Evolutionary conservation across 192 early-diverging fungal genomes (phyloP), one percentile per base, ranked within the genome.

Genomic region (Spizellomyces sp.): DNA sequence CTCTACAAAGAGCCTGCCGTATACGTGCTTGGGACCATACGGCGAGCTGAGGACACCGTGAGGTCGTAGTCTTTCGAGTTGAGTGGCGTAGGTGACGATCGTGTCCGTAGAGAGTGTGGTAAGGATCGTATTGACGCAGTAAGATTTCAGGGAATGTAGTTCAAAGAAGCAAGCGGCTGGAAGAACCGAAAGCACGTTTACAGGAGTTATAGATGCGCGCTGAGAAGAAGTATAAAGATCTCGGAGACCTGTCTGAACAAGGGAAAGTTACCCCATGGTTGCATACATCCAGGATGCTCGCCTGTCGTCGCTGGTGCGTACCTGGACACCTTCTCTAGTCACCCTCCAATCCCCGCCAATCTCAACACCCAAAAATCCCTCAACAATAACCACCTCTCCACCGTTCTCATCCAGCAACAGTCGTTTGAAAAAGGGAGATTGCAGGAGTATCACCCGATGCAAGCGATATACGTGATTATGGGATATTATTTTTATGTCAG

Each of bases 121-220:
- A 44, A 79, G 57, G 27, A 79, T 55, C 9, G 21, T 48, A 10
- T 27, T 5, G 14, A 65, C 67, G 67, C 80, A 82, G 50, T 62
- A 54, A 5, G 21, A 21, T 1, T 73, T 69, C 6, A 82, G 76
- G 10, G 64, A 50, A 9, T 43, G 42, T 9, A 71, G 48, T 67
- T 82, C 74, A 2, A 82, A 55, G 45, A 77, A 82, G 70, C 80
- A 82, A 14, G 80, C 77, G 0, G 80, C 70, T 22, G 74, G 42
- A 14, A 77, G 58, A 5, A 80, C 48, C 17, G 47, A 4, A 48
- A 67, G 66, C 22, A 50, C 73, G 47, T 67, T 68, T 1, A 9
- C 5, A 21, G 66, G 46, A 17, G 57, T 68, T 57, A 75, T 55
- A 12, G 22, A 43, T 45, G 17, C 41, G 57, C 66, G 72, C 36